These are phyloP conservation scores for Phytophthora parvispora DNA, from an alignment of 352 stramenopile genomes.

Conservation along the genomic window DNA sequence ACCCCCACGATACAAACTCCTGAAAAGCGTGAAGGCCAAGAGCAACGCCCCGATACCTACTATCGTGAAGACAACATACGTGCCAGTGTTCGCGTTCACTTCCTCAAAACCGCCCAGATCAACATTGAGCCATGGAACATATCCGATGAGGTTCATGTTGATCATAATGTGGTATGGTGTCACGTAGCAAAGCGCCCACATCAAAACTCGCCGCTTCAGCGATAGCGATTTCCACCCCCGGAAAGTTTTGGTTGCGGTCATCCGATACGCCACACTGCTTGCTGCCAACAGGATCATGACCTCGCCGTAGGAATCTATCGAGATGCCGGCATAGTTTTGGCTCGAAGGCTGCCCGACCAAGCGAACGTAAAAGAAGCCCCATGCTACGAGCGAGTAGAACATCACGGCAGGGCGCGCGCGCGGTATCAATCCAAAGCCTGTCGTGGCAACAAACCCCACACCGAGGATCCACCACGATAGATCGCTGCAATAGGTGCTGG, in stretches of 20 bases:
- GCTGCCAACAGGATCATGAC: constrained; percentile 74
- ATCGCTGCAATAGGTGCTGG: constrained; percentile 72
- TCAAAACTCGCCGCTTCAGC: constrained; percentile 43
- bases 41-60: constrained; percentile 38
- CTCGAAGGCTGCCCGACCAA: constrained; percentile 69
- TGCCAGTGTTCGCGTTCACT: constrained; percentile 50
- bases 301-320: constrained; percentile 62
- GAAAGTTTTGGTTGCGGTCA: constrained; percentile 60
- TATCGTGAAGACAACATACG: constrained; percentile 69
- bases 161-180: constrained; percentile 77
- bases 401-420: constrained; percentile 47
- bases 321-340: constrained; percentile 67
- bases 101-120: constrained; percentile 74
- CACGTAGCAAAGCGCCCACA: constrained; percentile 77
- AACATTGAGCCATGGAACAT: constrained; percentile 81
- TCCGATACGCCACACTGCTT: constrained; percentile 49
- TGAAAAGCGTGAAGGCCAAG: constrained; percentile 48
- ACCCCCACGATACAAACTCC: constrained; percentile 51
- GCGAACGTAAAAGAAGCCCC: constrained; percentile 82
- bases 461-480: constrained; percentile 80
- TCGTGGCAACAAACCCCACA: constrained; percentile 38
- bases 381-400: constrained; percentile 65
- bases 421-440: constrained; percentile 67
- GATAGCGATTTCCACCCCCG: constrained; percentile 43
- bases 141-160: constrained; percentile 82